Base-by-base conservation (phyloP, 768 basidiomycete species). In the Cystofilobasidium macerans region DNA sequence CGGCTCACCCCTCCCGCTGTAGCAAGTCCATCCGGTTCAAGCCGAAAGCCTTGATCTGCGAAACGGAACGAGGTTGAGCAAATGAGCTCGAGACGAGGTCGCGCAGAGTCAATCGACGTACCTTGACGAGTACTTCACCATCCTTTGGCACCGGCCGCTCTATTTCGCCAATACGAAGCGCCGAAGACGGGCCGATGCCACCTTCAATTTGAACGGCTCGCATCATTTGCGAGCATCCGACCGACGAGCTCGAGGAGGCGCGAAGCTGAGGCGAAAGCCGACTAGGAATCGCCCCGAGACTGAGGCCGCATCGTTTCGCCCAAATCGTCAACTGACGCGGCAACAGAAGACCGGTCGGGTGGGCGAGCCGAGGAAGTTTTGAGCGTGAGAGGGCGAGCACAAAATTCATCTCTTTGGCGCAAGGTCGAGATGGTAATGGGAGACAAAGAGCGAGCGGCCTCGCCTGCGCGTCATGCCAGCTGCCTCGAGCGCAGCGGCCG, bases 1-100 rank as follows among this genome's bases (percentile, higher is more conserved):
- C 8, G 48, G 28, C 24, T 51, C n/a, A 51, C 48, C 65, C 65
- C 72, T 84, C 79, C 11, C 86, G 82, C 74, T 89, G 90, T 11
- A 70, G 59, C 61, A 89, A 79, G 72, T 93, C 90, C 89, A 89
- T 85, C 30, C 91, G 82, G 76, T 93, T 93, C 68, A 93, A 76
- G 22, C 89, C 88, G 74, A 93, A 92, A 1, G 85, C 85, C 74
- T 83, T 83, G 72, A 88, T 80, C 86, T 89, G 69, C 20, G 35
- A 40, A 33, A 69, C 63, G 69, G 67, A 65, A 69, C 70, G 68
- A 70, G 58, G 62, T n/a, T 59, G 40, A 16, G 28, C 67, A 59
- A 32, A 30, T 28, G 38, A 11, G 18, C 12, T 35, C 8, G 20
- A 58, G n/a, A 28, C 28, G 47, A 22, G 16, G 11, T 36, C 1